Percentiles rank a stretch among this genome's conserved stretches.
These are phyloP conservation scores for Sporothrix sp. DNA, from an alignment of 2,329 filamentous ascomycete species.

Conservation along the genomic window DNA sequence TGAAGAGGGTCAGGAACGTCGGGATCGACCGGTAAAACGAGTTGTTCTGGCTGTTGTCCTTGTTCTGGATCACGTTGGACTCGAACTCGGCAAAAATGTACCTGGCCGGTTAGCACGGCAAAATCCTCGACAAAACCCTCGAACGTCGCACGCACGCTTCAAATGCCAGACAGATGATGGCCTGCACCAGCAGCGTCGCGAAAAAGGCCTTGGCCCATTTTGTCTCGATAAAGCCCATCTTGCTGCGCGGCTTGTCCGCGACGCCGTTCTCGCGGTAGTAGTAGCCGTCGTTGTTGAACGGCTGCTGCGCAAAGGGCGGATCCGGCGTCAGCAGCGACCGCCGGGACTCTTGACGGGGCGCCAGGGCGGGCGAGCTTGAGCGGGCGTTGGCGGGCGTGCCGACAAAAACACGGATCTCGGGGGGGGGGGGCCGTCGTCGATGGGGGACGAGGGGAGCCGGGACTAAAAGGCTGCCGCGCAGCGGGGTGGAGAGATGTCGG, in stretches of 20 bases:
- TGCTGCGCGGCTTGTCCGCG: constrained; percentile 29
- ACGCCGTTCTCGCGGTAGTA: constrained; percentile 24
- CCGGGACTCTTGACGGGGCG: constrained; percentile 35
- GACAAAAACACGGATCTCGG: too few relatives aligned
- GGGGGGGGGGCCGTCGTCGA: too few relatives aligned
- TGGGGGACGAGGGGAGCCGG: too few relatives aligned
- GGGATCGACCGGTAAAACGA: constrained; percentile 66
- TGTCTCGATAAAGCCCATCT: constrained; percentile 69
- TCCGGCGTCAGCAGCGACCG: constrained; percentile 35
- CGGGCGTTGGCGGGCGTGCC: neutral
- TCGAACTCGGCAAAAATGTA: constrained; percentile 90
- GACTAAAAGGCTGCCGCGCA: neutral
- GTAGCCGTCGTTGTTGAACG: constrained; percentile 25
- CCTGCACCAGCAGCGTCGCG: constrained; percentile 62
- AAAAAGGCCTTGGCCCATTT: constrained; percentile 87
- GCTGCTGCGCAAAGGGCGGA: constrained; percentile 23
- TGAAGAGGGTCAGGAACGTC: constrained; percentile 91
- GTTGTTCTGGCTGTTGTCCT: constrained; percentile 35
- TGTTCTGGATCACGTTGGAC: constrained; percentile 39
- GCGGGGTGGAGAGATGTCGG: neutral
- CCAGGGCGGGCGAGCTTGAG: constrained; percentile 33
- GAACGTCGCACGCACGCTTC: constrained; percentile 58
- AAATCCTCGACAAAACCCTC: too few relatives aligned
- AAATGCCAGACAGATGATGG: constrained; percentile 67
- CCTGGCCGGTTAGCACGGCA: constrained; percentile 33